Evolutionary conservation across 2,329 filamentous ascomycete species (phyloP).

Genomic region (Byssothecium circinans): DNA sequence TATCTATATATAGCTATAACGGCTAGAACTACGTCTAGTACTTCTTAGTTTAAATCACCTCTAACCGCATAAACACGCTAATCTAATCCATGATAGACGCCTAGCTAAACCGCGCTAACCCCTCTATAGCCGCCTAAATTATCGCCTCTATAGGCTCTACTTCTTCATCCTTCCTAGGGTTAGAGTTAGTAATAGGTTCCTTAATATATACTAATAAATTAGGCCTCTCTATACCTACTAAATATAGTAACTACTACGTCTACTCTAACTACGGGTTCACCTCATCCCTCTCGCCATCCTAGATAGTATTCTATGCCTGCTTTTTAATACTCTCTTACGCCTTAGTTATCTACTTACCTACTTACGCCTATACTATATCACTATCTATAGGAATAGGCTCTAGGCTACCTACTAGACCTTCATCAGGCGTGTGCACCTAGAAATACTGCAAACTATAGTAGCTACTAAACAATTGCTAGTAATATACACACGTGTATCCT

Average conservation of each 20-base stretch:
- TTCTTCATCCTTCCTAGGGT: slow-evolving; percentile 6
- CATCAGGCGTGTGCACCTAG: slow-evolving; percentile 8
- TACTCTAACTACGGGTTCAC: slow-evolving; percentile 15
- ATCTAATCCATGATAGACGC: slow-evolving; percentile 8
- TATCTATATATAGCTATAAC: slow-evolving; percentile 19
- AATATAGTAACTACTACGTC: slow-evolving; percentile 17
- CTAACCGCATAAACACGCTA: slow-evolving; percentile 16
- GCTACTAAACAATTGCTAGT: slow-evolving; percentile 8
- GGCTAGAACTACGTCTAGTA: slow-evolving; percentile 18
- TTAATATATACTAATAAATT: slow-evolving; percentile 15
- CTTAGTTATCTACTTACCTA: slow-evolving; percentile 9
- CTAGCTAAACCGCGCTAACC: slow-evolving; percentile 16
- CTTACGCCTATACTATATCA: slow-evolving; percentile 9
- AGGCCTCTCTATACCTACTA: slow-evolving; percentile 14
- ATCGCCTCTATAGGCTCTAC: slow-evolving; percentile 12
- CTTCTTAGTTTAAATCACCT: slow-evolving; percentile 21
- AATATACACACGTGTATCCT: slow-evolving; percentile 7
- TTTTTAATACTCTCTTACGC: slow-evolving; percentile 11
- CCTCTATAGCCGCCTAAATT: slow-evolving; percentile 18
- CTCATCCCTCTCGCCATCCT: slow-evolving; percentile 12
- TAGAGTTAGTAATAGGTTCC: slow-evolving; percentile 9
- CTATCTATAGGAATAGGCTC: slow-evolving; percentile 4
- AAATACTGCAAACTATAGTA: slow-evolving; percentile 12
- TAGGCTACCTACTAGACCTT: slow-evolving; percentile 1
- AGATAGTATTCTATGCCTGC: slow-evolving; percentile 11